These are phyloP conservation scores for Enteropsectra breve DNA, from an alignment of 371 early-diverging fungal species.

Conservation along the genomic window DNA sequence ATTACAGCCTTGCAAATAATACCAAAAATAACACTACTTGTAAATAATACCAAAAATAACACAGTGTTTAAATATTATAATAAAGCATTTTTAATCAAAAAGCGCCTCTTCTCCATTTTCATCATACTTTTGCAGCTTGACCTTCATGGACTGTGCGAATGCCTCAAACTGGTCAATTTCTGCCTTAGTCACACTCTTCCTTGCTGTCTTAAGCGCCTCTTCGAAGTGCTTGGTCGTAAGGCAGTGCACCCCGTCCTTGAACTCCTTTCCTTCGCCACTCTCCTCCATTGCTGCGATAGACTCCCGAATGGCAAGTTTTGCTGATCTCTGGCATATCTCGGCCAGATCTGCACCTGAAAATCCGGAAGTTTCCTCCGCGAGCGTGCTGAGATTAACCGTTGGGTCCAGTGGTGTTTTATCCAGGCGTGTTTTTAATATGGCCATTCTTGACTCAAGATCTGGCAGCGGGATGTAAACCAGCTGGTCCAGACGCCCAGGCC, in stretches of 20 bases:
- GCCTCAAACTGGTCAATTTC: constrained; percentile 95
- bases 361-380: constrained; percentile 81
- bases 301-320: constrained; percentile 95
- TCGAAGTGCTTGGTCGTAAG: constrained; percentile 87
- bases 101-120: neutral
- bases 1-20: neutral
- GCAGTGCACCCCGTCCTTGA: constrained; percentile 76
- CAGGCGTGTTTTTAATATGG: constrained; percentile 79
- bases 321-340: constrained; percentile 97
- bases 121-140: constrained; percentile 45
- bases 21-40: neutral
- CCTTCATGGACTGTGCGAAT: constrained; percentile 70
- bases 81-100: neutral
- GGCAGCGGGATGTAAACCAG: constrained; percentile 64
- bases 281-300: constrained; percentile 80
- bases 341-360: constrained; percentile 98
- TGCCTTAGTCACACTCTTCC: constrained; percentile 84
- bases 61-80: neutral
- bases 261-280: constrained; percentile 38
- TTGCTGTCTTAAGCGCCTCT: constrained; percentile 87
- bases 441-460: constrained; percentile 74
- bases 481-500: constrained; percentile 92
- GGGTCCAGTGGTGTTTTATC: constrained; percentile 82
- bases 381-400: constrained; percentile 72
- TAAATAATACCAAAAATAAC: neutral